Evolutionary conservation across 192 early-diverging fungal genomes (phyloP).

Genomic region (Coemansia aciculifera): DNA sequence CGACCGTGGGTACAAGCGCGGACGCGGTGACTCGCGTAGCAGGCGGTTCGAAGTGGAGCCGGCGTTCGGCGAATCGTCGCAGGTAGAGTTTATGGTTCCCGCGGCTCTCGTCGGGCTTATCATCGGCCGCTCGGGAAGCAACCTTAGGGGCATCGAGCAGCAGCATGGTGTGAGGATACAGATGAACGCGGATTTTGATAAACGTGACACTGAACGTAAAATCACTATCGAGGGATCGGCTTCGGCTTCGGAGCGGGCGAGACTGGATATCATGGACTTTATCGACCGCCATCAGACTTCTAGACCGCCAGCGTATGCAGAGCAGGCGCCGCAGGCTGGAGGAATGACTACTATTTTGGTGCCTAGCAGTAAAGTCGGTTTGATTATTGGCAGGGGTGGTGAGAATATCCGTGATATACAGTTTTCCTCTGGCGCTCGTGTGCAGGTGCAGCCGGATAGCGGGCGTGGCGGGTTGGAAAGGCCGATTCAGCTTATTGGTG

Average conservation of each 20-base stretch:
- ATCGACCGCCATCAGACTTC: conserved; percentile 24
- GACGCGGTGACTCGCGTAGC: conserved; percentile 3
- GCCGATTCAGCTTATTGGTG: conserved; percentile 69
- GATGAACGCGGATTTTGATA: conserved; percentile 57
- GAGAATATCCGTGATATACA: conserved; percentile 77
- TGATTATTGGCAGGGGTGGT: conserved; percentile 80
- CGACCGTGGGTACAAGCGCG: conserved; percentile 21
- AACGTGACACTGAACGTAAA: conserved; percentile 32
- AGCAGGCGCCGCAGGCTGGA: conserved; percentile 10
- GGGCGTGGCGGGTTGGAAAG: conserved; percentile 52
- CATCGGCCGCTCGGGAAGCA: conserved; percentile 79
- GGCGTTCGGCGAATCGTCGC: background rate
- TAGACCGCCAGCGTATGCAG: conserved; percentile 18
- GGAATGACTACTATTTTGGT: conserved; percentile 58
- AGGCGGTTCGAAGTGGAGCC: conserved; percentile 13
- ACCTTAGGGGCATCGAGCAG: conserved; percentile 75
- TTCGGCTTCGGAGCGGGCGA: conserved; percentile 20
- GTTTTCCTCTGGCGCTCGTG: conserved; percentile 65
- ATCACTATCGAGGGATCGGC: conserved; percentile 41
- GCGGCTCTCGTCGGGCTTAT: conserved; percentile 73
- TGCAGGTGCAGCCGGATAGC: conserved; percentile 65
- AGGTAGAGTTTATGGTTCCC: conserved; percentile 60
- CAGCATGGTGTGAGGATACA: conserved; percentile 72
- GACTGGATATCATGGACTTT: conserved; percentile 41
- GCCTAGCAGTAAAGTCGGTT: conserved; percentile 70